Base-by-base conservation (phyloP, 2,329 filamentous ascomycete genomes). In the Curvularia eragrostidis region DNA sequence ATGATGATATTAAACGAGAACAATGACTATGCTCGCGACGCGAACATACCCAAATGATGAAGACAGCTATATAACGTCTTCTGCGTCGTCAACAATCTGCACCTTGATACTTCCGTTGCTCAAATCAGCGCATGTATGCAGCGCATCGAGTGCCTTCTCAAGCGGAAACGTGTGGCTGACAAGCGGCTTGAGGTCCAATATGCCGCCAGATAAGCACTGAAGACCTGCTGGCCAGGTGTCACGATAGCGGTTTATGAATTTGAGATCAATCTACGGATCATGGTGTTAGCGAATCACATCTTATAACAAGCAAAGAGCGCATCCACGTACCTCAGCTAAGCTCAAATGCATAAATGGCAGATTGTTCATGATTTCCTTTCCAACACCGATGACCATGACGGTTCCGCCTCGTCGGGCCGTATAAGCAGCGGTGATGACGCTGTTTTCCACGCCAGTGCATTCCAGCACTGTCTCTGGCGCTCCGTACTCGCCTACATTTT, bases 151-250 rank as follows among this genome's bases (percentile, higher is more conserved):
- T 0, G 87, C 86, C 59, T 84, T 79, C 59, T 89, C 87, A 23
- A 91, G 75, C 0, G 85, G 83, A 60, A 86, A 89, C 1, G 78
- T 80, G 71, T 91, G 87, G 10, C 87, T 86, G 3, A 90, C 83
- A 18, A 89, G 75, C 48, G 81, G 82, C 67, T 87, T 87, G 19
- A 89, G 76, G 67, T 89, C 82, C 8, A 91, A 69, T 1, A 89
- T 80, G 0, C 83, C 84, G 3, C 86, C 85, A 39, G 80, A 81
- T 26, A 91, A 69, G 47, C 84, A 85, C 6, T 84, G 80, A 32
- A 91, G 87, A 0, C 85, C 88, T 0, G 84, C 82, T 0, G 88
- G 87, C 88, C 88, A 91, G 0, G 87, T 90, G 67, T 90, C 87
- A 39, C 83, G 80, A 70, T 90, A 91, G 7, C 88, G 81, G 72